Percentiles rank a stretch among this genome's conserved stretches.
Conservation (phyloP, 2,329 filamentous ascomycete genomes). For the Hypoxylon sp. region DNA sequence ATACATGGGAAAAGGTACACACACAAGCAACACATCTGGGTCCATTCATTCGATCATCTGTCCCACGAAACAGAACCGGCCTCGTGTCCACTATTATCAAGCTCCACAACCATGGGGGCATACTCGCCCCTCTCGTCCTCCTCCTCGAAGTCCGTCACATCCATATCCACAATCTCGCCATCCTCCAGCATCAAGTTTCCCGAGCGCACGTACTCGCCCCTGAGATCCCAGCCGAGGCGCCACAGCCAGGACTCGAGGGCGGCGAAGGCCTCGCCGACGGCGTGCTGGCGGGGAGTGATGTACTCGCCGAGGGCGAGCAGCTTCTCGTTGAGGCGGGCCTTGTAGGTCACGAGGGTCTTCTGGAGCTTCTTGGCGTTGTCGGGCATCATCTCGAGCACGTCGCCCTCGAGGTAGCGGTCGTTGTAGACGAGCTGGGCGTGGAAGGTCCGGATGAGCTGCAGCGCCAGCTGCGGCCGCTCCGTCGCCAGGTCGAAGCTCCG, state of each 20-base stretch:
- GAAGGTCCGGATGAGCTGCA: conserved; percentile 65
- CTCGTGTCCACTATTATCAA: conserved; percentile 68
- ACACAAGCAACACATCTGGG: not conserved
- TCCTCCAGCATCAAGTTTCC: conserved; percentile 68
- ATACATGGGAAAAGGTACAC: not conserved
- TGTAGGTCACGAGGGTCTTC: conserved; percentile 68
- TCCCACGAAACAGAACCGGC: conserved; percentile 68
- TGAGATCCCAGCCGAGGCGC: conserved; percentile 69
- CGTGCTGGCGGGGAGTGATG: conserved; percentile 59
- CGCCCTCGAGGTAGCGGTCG: conserved; percentile 63
- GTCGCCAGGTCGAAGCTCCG: conserved; percentile 64
- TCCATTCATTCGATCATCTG: conserved; percentile 20
- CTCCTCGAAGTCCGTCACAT: conserved; percentile 66
- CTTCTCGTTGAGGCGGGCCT: conserved; percentile 66
- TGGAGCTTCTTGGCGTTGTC: conserved; percentile 57
- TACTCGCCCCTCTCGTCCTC: conserved; percentile 70
- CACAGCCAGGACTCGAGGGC: conserved; percentile 65
- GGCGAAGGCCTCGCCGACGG: conserved; percentile 65
- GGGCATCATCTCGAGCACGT: conserved; percentile 58
- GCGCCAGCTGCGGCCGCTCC: conserved; percentile 61
- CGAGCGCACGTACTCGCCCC: conserved; percentile 64
- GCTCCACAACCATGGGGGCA: conserved; percentile 66
- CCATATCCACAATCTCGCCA: conserved; percentile 64
- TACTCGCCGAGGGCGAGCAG: conserved; percentile 56
- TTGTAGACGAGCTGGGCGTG: conserved; percentile 70